A percentile compares a stretch with the other conserved stretches of the same genome.
Conservation (phyloP, 1,284 basidiomycete genomes). For the Boletellus dicymbophilus region DNA sequence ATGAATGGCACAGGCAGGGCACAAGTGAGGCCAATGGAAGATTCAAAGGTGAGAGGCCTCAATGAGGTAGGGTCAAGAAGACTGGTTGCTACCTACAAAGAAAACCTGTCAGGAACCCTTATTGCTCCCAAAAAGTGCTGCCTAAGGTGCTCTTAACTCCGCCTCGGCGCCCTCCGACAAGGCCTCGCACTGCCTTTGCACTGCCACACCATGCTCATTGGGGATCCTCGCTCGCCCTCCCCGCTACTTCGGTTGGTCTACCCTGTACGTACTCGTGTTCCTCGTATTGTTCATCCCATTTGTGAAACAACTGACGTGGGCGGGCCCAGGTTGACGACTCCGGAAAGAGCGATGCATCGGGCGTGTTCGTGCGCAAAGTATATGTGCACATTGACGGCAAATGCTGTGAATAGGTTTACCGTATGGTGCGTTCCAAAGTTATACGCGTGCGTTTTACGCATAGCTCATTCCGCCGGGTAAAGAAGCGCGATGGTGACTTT, state of each 20-base stretch:
- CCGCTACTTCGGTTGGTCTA: constrained; percentile 64
- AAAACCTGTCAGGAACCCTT: too few species aligned
- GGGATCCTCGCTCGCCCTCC: constrained; percentile 73
- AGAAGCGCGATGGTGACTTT: constrained; percentile 72
- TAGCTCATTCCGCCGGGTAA: constrained; percentile 78
- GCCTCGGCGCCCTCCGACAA: constrained; percentile 85
- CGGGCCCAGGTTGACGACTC: constrained; percentile 79
- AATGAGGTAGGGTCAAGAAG: too few species aligned
- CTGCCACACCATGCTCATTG: constrained; percentile 70
- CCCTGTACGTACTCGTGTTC: constrained; percentile 64
- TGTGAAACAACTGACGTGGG: constrained; percentile 50
- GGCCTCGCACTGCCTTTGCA: constrained; percentile 68
- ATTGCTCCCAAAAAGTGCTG: too few species aligned
- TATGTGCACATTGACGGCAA: too few species aligned
- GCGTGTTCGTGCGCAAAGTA: too few species aligned
- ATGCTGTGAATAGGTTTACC: constrained; percentile 52
- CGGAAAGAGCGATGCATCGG: too few species aligned
- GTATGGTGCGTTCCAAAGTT: constrained; percentile 78
- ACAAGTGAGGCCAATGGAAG: too few species aligned
- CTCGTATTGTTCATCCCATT: constrained; percentile 73
- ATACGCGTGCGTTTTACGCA: constrained; percentile 76
- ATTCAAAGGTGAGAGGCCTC: too few species aligned
- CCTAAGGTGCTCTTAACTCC: too few species aligned
- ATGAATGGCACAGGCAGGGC: too few species aligned
- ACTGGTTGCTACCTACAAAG: too few species aligned